phyloP scores from a whole-genome alignment of 73 alveolate species.

The Paramecium tetraurelia region DNA sequence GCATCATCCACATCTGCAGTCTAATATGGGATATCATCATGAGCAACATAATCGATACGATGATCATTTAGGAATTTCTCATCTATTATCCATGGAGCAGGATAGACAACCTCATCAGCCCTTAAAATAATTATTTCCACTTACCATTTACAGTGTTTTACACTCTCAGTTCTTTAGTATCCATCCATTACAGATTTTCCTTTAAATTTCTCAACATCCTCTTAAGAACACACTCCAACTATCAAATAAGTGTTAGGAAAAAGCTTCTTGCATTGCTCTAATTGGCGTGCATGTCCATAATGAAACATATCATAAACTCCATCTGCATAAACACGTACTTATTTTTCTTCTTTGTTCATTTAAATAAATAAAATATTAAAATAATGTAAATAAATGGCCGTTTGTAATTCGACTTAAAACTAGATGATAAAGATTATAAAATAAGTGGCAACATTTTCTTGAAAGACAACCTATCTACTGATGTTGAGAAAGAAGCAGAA shows the following conservation, averaged over 20 bases:
- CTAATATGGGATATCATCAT: slow-evolving; percentile 93
- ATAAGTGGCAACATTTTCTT: not conserved
- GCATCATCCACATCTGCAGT: slow-evolving; percentile 90
- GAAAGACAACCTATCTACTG: not conserved
- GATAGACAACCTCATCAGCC: slow-evolving; percentile 97
- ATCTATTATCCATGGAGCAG: slow-evolving; percentile 93
- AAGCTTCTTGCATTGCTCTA: slow-evolving; percentile 92
- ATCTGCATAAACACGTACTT: slow-evolving; percentile 93
- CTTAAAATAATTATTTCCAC: not conserved
- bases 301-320: slow-evolving; percentile 95
- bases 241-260: slow-evolving; percentile 88
- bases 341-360: slow-evolving; percentile 62
- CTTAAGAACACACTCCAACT: slow-evolving; percentile 96
- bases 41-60: slow-evolving; percentile 88
- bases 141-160: slow-evolving; percentile 90
- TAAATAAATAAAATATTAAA: not conserved
- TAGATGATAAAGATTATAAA: slow-evolving; percentile 14
- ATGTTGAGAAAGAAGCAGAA: slow-evolving; percentile 22
- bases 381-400: slow-evolving; percentile 54
- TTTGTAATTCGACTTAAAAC: not conserved
- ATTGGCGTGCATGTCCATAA: slow-evolving; percentile 88
- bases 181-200: slow-evolving; percentile 96
- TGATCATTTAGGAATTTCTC: slow-evolving; percentile 81
- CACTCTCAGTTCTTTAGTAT: slow-evolving; percentile 90
- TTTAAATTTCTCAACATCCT: slow-evolving; percentile 88